Evolutionary conservation across 495 filamentous ascomycete genomes (phyloP), one percentile per base, ranked within the genome.

Genomic region (Xylaria flabelliformis): DNA sequence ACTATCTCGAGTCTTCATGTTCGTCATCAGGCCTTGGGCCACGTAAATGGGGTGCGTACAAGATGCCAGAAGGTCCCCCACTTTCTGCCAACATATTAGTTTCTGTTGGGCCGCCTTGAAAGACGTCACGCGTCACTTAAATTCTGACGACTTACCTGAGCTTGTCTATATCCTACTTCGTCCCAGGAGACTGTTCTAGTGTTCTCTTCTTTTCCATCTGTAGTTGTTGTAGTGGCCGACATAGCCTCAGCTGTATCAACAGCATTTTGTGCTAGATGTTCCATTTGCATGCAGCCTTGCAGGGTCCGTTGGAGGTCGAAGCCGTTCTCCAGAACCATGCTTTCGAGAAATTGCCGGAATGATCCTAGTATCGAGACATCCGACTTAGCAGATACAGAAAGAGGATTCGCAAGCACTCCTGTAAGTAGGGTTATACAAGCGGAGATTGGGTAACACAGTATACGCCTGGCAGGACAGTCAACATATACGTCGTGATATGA

Each of bases 1-100:
- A 8, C 51, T 58, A 69, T 69, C 66, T 21, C 66, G 51, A n/a
- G 2, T 69, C n/a, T 42, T 17, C 66, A 69, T 24, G 51, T 58
- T 58, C n/a, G 66, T 58, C 24, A 69, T 42, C n/a, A 69, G 10
- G 21, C 39, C 66, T 24, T 69, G 66, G 15, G 66, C 66, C 0
- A 69, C 34, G 17, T 69, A 69, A 32, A 69, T 69, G 6, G 66
- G 66, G 24, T 69, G 46, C 9, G 66, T 56, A 36, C 51, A 69
- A 2, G 66, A 69, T 56, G 29, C 36, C 7, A 69, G 10, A 21
- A 59, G 66, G 17, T 69, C 48, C 24, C 58, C 42, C n/a, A 69
- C 41, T 17, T 21, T 46, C 66, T 69, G 51, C 29, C 9, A 29
- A 44, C 29, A 12, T 56, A 12, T 69, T 7, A 69, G 66, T 36